phyloP scores from a whole-genome alignment of 140 eudicot species.

The Erigeron philadelphicus region DNA sequence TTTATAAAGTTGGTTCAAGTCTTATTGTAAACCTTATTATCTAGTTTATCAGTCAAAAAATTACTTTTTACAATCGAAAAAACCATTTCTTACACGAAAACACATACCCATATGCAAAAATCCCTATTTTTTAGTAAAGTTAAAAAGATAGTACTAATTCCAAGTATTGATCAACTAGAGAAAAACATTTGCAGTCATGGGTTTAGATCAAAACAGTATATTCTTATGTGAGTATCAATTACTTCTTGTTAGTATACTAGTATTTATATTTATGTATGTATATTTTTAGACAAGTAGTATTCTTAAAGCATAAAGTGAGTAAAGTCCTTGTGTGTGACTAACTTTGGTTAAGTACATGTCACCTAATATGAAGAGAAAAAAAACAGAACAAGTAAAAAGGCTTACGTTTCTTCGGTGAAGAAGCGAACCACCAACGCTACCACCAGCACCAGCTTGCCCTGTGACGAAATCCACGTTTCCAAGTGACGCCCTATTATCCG shows the following conservation, averaged over 20 bases:
- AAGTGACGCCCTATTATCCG: conserved; percentile 36
- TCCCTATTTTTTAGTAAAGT: not conserved
- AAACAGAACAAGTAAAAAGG: not conserved
- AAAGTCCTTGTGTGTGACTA: too few relatives aligned
- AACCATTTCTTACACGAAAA: not conserved
- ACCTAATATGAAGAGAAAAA: not conserved
- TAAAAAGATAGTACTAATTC: not conserved
- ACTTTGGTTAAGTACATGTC: not conserved
- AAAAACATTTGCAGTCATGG: not conserved
- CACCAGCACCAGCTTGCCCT: conserved; percentile 41
- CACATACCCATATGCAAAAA: not conserved
- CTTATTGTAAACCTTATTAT: too few relatives aligned
- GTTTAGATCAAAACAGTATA: too few relatives aligned
- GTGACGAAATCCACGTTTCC: conserved; percentile 55
- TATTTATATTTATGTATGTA: too few relatives aligned
- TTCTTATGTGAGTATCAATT: too few relatives aligned
- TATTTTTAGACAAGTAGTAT: too few relatives aligned
- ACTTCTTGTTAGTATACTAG: too few relatives aligned
- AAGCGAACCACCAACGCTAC: conserved; percentile 35
- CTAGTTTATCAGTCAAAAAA: too few relatives aligned
- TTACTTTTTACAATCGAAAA: not conserved
- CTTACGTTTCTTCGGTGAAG: conserved; percentile 68
- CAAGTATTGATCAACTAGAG: not conserved
- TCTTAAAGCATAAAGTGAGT: too few relatives aligned
- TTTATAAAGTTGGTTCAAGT: too few relatives aligned